Evolutionary conservation across 495 filamentous ascomycete species (phyloP), one percentile per base, ranked within the genome.

Genomic region (Aspergillus bertholletiae): DNA sequence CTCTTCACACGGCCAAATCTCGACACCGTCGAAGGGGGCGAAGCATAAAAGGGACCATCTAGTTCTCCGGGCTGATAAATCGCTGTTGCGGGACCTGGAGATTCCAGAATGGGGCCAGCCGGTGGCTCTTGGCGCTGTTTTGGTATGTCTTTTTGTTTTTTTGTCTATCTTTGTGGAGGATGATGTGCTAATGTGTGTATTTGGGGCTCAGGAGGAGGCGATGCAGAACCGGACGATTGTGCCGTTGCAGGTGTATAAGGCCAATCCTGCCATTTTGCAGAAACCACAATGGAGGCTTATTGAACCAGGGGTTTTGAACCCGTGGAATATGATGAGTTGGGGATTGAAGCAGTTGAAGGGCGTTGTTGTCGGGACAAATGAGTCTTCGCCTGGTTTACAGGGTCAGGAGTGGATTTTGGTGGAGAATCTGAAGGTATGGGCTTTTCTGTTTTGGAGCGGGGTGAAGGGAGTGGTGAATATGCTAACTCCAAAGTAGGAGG

Each of bases 81-180:
- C 81, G 27, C 77, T 98, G 1, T 64, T 88, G 13, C 78, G 80
- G 27, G 85, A 84, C 17, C 72, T 98, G 56, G 87, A 92, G 61
- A 85, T 78, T 15, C 80, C 83, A 43, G 85, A 95, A 65, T 95
- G 82, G 74, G 95, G 94, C 18, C 78, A 85, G 21, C 94, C 94
- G 18, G 76, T 93, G n/a, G 90, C 87, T 7, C 72, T 98, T 3
- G 87, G 85, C 2, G 80, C 85, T 21, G 94, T 93, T 37, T 74
- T 97, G 63, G 83, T 85, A 74, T 28, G 77, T 68, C 46, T 17
- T 58, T 13, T 21, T 15, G 1, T 21, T 28, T 20, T 46, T 20
- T 40, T 40, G 5, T 12, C 17, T 7, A 20, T 28, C 11, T n/a
- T 17, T 46, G 3, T 46, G 32, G 27, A 20, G 7, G 11, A 11